Evolutionary conservation across 352 stramenopile genomes (phyloP).

Genomic region (Halophytophthora batemanensis): DNA sequence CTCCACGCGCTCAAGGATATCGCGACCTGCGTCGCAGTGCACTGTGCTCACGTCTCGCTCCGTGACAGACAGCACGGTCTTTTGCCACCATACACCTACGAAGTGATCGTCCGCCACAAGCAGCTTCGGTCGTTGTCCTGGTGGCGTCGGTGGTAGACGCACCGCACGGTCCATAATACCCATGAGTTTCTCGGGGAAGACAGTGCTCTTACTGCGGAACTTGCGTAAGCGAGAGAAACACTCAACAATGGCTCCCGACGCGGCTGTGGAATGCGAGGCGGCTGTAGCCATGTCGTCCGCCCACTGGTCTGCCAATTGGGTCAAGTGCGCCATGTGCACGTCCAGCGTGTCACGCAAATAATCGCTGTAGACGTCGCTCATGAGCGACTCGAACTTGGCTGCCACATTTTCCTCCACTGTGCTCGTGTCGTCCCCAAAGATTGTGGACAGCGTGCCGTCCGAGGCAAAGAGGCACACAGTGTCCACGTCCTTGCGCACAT

Average conservation of each 20-base stretch:
- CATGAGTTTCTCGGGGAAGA: slow-evolving; percentile 52
- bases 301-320: slow-evolving; percentile 57
- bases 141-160: slow-evolving; percentile 27
- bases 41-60: slow-evolving; percentile 56
- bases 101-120: slow-evolving; percentile 51
- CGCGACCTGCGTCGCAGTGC: slow-evolving; percentile 52
- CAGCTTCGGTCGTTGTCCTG: slow-evolving; percentile 40
- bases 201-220: slow-evolving; percentile 58
- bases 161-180: slow-evolving; percentile 47
- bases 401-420: slow-evolving; percentile 46
- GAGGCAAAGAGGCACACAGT: slow-evolving; percentile 64
- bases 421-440: slow-evolving; percentile 60
- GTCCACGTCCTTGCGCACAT: slow-evolving; percentile 70
- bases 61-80: slow-evolving; percentile 42
- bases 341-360: slow-evolving; percentile 53
- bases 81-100: slow-evolving; percentile 70
- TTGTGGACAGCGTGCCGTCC: slow-evolving; percentile 63
- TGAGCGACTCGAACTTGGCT: slow-evolving; percentile 61
- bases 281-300: slow-evolving; percentile 43
- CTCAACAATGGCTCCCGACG: slow-evolving; percentile 15
- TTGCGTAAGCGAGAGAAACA: slow-evolving; percentile 50
- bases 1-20: slow-evolving; percentile 39
- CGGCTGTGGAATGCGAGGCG: slow-evolving; percentile 8
- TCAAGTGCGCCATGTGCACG: slow-evolving; percentile 53
- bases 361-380: slow-evolving; percentile 54